Evolutionary conservation across 1,284 basidiomycete species (phyloP), one percentile per base, ranked within the genome.

Genomic region (Cutaneotrichosporon mucoides): DNA sequence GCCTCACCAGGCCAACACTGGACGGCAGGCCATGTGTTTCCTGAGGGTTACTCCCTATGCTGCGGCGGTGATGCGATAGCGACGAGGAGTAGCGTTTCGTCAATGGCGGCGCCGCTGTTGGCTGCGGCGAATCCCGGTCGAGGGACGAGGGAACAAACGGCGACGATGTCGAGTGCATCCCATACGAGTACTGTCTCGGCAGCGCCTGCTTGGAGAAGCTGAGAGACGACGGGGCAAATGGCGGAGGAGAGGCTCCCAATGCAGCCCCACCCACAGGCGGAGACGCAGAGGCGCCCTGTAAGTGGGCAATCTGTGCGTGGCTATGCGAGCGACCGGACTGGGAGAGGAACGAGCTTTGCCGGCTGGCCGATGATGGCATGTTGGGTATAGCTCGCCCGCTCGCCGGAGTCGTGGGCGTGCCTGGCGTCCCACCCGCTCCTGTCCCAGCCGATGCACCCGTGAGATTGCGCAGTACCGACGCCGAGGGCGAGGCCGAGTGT

Each of bases 291-390:
- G 69, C 65, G 9, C 55, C 60, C 48, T 65, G 59, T 68, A 72
- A 67, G 57, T 71, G 68, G 16, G 75, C 68, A n/a, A 72, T 56
- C 61, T 76, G 76, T n/a, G 73, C 71, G 49, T 76, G 77, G 38
- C 73, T 73, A 63, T 75, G 73, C 0, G 76, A 77, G 36, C 77
- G 66, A 4, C 77, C 76, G 2, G 76, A 77, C 56, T 75, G 73
- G 1, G 75, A 77, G 10, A 79, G 66, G 65, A 76, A 77, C 2
- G 72, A 73, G 48, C 68, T 70, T 9, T 73, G 74, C 8, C 77
- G 68, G 2, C 46, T 47, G 15, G 43, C 50, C 13, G 57, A 36
- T 5, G 48, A 40, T 5, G 58, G 46, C 9, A 45, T 12, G 49
- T 47, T 37, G 4, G 58, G 58, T 38, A 59, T 59, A 6, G 53